phyloP scores from a whole-genome alignment of 129 eudicot genomes.

The Flaveria sonorensis region DNA sequence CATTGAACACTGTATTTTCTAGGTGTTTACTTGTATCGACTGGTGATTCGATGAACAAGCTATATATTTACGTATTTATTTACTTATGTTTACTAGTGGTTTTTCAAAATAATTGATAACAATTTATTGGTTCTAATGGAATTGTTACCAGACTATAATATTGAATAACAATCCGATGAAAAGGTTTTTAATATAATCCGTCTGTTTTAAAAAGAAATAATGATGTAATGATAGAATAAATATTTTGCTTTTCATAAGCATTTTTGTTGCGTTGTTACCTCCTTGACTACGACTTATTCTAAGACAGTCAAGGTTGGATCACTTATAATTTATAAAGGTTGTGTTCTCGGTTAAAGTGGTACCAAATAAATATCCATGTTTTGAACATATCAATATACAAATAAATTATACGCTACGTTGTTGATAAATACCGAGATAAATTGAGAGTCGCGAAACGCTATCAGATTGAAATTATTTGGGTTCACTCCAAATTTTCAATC shows the following conservation, averaged over 20 bases:
- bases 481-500: too few species aligned
- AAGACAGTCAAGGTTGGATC: slow-evolving; percentile 13
- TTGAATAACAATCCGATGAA: neutral
- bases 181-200: neutral
- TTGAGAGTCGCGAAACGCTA: too few species aligned
- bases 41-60: too few species aligned
- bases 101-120: too few species aligned
- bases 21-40: too few species aligned
- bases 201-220: neutral
- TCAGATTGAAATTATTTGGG: too few species aligned
- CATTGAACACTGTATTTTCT: too few species aligned
- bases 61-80: too few species aligned
- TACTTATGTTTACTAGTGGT: too few species aligned
- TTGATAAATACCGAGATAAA: too few species aligned
- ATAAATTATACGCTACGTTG: too few species aligned
- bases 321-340: neutral
- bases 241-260: neutral
- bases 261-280: neutral
- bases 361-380: neutral
- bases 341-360: neutral
- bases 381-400: neutral
- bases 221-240: neutral
- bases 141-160: neutral
- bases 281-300: slow-evolving; percentile 27
- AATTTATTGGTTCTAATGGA: too few species aligned